phyloP scores from a whole-genome alignment of 805 yeast genomes.

The Debaryomyces prosopidis region DNA sequence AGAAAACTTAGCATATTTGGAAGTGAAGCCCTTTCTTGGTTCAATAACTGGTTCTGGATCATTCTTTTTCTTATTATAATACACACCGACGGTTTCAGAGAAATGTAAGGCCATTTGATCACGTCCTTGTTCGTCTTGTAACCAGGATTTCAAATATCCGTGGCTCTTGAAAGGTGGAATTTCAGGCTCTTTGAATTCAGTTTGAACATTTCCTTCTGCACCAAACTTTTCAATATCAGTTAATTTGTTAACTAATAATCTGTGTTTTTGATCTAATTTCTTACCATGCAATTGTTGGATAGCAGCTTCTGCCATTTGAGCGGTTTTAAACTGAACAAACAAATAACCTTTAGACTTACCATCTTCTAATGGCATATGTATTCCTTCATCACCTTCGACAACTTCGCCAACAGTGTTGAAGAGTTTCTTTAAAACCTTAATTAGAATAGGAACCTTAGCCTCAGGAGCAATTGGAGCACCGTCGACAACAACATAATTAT shows the following conservation, averaged over 20 bases:
- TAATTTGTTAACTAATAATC: slow-evolving; percentile 79
- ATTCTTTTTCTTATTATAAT: slow-evolving; percentile 78
- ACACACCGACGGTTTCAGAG: slow-evolving; percentile 78
- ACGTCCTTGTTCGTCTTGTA: slow-evolving; percentile 82
- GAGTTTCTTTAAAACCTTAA: slow-evolving; percentile 81
- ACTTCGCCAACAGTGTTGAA: slow-evolving; percentile 79
- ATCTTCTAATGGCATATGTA: slow-evolving; percentile 77
- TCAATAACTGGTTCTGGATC: slow-evolving; percentile 76
- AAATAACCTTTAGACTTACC: slow-evolving; percentile 84
- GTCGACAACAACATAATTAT: slow-evolving; percentile 80
- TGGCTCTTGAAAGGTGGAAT: slow-evolving; percentile 71
- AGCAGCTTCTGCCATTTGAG: slow-evolving; percentile 72
- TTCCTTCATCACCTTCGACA: slow-evolving; percentile 55
- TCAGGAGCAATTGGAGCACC: slow-evolving; percentile 97
- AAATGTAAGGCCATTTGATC: slow-evolving; percentile 86
- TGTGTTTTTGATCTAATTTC: slow-evolving; percentile 91
- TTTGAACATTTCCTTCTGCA: slow-evolving; percentile 57
- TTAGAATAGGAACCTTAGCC: slow-evolving; percentile 76
- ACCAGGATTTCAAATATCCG: slow-evolving; percentile 87
- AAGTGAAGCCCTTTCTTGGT: slow-evolving; percentile 83
- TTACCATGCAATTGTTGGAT: slow-evolving; percentile 81
- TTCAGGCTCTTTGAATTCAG: slow-evolving; percentile 69
- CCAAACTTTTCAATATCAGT: slow-evolving; percentile 81
- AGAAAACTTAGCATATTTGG: slow-evolving; percentile 84
- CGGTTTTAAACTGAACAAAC: slow-evolving; percentile 76